Base-by-base conservation (phyloP, 2,329 filamentous ascomycete genomes). In the Claviceps maximensis region DNA sequence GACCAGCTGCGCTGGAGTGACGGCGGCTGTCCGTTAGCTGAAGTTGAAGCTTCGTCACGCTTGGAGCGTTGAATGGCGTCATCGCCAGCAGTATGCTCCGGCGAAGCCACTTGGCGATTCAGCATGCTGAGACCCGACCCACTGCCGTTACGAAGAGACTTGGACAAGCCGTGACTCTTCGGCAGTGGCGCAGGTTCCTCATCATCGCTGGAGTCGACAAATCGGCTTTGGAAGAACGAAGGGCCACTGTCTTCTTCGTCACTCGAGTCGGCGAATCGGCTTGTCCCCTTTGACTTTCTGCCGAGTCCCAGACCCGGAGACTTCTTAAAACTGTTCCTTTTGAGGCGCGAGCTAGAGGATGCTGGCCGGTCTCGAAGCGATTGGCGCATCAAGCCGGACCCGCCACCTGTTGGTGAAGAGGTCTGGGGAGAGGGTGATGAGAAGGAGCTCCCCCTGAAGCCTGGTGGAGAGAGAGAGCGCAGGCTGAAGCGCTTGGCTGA, bases 391-490 rank as follows among this genome's bases (percentile, higher is more conserved):
- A 64, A 74, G 10, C 61, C 56, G 2, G 57, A 44, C 13, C 60
- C 56, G 6, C 57, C 53, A 13, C 53, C 55, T 40, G 55, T 53
- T 8, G 54, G 47, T 17, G 54, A 49, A 4, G 63, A 65, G 17
- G 68, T 61, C 17, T 69, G 65, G 6, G 70, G 64, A 40, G 69
- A 68, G 33, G 66, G 58, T 1, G 68, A 68, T 17, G 72, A 66
- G 46, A 68, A 69, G 29, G 68, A 67, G 48, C 62, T 65, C 29
- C 74, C 72, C 40, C 72, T 67, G 47, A 80, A 76, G 42, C 74
- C 66, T 10, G 78, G 71, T 0, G 86, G 87, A 1, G 86, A 90
- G 42, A 86, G 59, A 0, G 86, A 86, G 31, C 86, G 78, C 36
- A 89, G 71, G 54, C 83, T 87, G 62, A 87, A 83, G 25, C 79